A percentile compares a stretch with the other conserved stretches of the same genome.
These are phyloP conservation scores for Talaromyces atroroseus DNA, from an alignment of 2,329 filamentous ascomycete species.

Conservation along the genomic window DNA sequence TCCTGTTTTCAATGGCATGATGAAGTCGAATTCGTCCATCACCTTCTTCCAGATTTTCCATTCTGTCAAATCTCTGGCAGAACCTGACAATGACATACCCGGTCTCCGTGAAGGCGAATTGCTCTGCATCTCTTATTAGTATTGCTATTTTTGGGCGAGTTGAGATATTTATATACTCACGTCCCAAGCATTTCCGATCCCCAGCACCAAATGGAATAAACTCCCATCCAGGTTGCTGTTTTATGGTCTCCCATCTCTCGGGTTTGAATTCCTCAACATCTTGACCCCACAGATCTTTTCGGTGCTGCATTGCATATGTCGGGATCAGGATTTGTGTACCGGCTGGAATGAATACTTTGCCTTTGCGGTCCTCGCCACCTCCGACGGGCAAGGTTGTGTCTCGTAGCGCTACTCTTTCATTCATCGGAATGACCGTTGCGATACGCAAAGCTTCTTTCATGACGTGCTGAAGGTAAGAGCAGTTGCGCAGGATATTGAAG, in stretches of 20 bases:
- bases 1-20: constrained; percentile 14
- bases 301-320: constrained; percentile 67
- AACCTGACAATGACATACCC: constrained; percentile 11
- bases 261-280: constrained; percentile 35
- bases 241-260: constrained; percentile 10
- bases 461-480: constrained; percentile 19
- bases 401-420: constrained; percentile 34
- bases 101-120: constrained; percentile 14
- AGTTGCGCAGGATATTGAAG: constrained; percentile 11
- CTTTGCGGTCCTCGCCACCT: constrained; percentile 55
- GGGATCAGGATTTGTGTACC: constrained; percentile 63
- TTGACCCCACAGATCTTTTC: constrained; percentile 45
- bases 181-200: constrained; percentile 24
- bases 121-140: neutral
- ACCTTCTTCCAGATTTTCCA: constrained; percentile 13
- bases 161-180: neutral
- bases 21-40: constrained; percentile 13
- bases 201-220: constrained; percentile 26
- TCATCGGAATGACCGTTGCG: constrained; percentile 44
- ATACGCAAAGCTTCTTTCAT: constrained; percentile 39
- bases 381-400: constrained; percentile 45
- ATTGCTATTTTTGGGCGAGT: neutral
- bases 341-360: constrained; percentile 61
- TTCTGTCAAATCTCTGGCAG: constrained; percentile 12
- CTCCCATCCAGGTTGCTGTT: constrained; percentile 39